Base-by-base conservation (phyloP, 768 basidiomycete genomes). In the Leucocoprinus sp. region DNA sequence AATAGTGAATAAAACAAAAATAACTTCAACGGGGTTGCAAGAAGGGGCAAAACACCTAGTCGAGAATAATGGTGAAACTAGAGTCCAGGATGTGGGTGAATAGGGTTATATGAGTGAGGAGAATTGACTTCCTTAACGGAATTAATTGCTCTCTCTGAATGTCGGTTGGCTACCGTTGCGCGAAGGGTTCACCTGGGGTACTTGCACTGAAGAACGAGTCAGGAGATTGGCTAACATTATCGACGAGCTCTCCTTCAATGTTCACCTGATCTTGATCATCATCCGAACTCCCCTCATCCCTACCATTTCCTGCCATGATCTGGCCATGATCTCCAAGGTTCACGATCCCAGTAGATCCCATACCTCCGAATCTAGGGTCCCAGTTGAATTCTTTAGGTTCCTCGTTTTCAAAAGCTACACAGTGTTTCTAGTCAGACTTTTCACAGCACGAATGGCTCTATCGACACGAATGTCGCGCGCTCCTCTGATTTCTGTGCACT, bases 321-420 rank as follows among this genome's bases (percentile, higher is more conserved):
- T 60, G 64, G 15, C 57, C 61, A 12, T 43, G 42, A 15, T 29
- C 42, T 15, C 46, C 53, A 2, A 11, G 40, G 26, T 42, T 37
- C 11, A 44, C 47, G 34, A 53, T 45, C 29, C 65, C 66, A 23
- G 31, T 18, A 8, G 34, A 26, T 6, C n/a, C n/a, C n/a, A 19
- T 27, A 5, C 60, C 60, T 14, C 58, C 65, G 8, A 66, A 23
- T 33, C 76, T 66, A 3, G 81, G 80, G 52, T 82, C 81, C 80
- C 81, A 84, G 15, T 76, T 78, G 28, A 84, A 62, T 51, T 87
- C 26, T 27, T 27, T 11, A 27, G 26, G 26, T 5, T 11, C 26
- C 26, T 27, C 11, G 5, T 27, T 27, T 11, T 27, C 26, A 27
- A 27, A 31, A 14, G 4, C 31, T 31, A 5, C 31, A 11, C 31